These are phyloP conservation scores for Tuber borchii DNA, from an alignment of 495 filamentous ascomycete species.

Conservation along the genomic window DNA sequence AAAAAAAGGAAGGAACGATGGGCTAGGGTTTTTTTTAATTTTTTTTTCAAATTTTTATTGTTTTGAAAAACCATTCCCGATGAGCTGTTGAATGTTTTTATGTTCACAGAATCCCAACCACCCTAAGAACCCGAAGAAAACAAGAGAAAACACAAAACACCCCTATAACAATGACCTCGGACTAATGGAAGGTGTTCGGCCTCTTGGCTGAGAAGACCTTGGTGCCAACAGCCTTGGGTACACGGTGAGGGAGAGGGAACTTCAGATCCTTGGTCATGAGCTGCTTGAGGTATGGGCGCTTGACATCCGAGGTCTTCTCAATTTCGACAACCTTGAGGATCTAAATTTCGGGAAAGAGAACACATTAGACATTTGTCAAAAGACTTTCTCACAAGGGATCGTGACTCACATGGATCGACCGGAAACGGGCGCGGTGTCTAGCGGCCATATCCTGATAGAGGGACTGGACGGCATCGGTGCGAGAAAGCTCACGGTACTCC, in stretches of 20 bases:
- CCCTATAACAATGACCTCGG: background rate
- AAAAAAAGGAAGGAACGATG: background rate
- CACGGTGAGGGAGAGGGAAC: conserved; percentile 97
- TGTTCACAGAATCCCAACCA: background rate
- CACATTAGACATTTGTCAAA: background rate
- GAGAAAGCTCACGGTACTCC: conserved; percentile 98
- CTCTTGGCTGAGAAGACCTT: conserved; percentile 86
- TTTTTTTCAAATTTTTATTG: conserved; percentile 1
- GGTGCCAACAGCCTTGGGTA: conserved; percentile 67
- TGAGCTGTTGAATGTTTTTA: background rate
- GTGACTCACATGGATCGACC: conserved; percentile 85
- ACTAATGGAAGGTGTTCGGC: conserved; percentile 70
- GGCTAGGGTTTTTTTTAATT: background rate
- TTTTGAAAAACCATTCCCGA: background rate
- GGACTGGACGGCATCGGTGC: conserved; percentile 87
- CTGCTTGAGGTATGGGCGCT: conserved; percentile 98
- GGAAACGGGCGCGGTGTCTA: conserved; percentile 93
- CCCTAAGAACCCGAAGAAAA: background rate
- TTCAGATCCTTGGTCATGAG: conserved; percentile 88
- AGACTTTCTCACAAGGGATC: background rate
- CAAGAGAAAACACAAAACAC: conserved; percentile 1
- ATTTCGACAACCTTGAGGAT: conserved; percentile 97
- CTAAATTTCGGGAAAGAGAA: conserved; percentile 47
- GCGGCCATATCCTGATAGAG: conserved; percentile 99
- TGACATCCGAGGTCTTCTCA: conserved; percentile 83